These are phyloP conservation scores for Termitomyces sp. DNA, from an alignment of 768 basidiomycete species.

Conservation along the genomic window DNA sequence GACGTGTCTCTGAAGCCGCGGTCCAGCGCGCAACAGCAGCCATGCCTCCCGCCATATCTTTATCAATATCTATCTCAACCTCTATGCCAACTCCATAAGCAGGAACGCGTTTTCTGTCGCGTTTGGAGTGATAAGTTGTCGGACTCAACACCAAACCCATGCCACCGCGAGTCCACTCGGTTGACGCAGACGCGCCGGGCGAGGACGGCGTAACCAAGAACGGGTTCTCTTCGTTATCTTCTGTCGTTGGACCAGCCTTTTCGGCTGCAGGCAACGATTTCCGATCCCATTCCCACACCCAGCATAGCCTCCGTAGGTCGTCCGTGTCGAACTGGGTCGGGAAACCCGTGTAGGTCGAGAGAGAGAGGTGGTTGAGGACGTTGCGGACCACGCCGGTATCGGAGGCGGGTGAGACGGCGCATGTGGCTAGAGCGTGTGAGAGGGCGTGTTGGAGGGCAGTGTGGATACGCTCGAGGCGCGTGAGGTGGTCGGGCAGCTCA, in stretches of 20 bases:
- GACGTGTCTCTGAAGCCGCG: constrained; percentile 56
- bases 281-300: constrained; percentile 88
- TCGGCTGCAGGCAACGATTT: constrained; percentile 27
- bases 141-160: constrained; percentile 77
- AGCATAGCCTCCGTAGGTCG: constrained; percentile 73
- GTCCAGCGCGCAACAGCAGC: constrained; percentile 89
- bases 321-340: constrained; percentile 58
- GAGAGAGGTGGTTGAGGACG: constrained; percentile 72
- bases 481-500: constrained; percentile 50
- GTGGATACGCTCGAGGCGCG: constrained; percentile 59
- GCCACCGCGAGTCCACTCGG: constrained; percentile 72
- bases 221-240: constrained; percentile 61
- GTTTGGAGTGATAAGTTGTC: constrained; percentile 67
- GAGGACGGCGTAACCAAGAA: constrained; percentile 43
- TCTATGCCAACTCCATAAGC: constrained; percentile 86
- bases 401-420: constrained; percentile 68
- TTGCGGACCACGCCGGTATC: constrained; percentile 74
- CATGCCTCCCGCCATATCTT: constrained; percentile 78
- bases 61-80: constrained; percentile 81
- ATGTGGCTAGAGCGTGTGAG: constrained; percentile 81
- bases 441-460: constrained; percentile 75
- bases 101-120: constrained; percentile 59
- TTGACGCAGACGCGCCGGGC: constrained; percentile 21
- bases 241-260: neutral
- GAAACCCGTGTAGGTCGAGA: constrained; percentile 64